These are phyloP conservation scores for Zoysia japonica DNA, from an alignment of 176 grass and related monocot genomes.

Conservation along the genomic window DNA sequence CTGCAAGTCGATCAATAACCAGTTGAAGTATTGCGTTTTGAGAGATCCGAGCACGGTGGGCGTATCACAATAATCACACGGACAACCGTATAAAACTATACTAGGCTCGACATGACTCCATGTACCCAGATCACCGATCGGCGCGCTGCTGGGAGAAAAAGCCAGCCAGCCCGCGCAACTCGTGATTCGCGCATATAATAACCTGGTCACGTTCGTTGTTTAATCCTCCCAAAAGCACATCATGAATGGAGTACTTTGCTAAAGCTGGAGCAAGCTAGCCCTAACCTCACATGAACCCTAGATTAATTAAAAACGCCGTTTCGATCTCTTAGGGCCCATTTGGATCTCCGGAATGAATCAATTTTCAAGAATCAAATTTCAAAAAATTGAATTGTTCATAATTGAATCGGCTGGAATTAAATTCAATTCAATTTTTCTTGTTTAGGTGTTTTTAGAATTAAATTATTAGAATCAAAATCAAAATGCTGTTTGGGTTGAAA, in stretches of 20 bases:
- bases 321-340: no score
- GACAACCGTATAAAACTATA: not conserved
- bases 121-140: slow-evolving; percentile 15
- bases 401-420: no score
- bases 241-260: not conserved
- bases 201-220: not conserved
- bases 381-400: no score
- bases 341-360: no score
- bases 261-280: not conserved
- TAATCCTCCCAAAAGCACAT: slow-evolving; percentile 2
- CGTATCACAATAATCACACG: not conserved
- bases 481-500: no score
- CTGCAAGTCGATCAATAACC: no score
- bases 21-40: not conserved
- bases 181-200: slow-evolving; percentile 4
- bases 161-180: not conserved
- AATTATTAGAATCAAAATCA: no score
- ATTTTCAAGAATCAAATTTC: no score
- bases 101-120: slow-evolving; percentile 1
- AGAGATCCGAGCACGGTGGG: not conserved
- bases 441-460: no score
- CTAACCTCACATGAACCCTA: slow-evolving; percentile 24
- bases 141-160: not conserved
- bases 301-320: not conserved
- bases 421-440: no score